phyloP scores from a whole-genome alignment of 2,329 filamentous ascomycete genomes.

The Paecilomyces niveus region DNA sequence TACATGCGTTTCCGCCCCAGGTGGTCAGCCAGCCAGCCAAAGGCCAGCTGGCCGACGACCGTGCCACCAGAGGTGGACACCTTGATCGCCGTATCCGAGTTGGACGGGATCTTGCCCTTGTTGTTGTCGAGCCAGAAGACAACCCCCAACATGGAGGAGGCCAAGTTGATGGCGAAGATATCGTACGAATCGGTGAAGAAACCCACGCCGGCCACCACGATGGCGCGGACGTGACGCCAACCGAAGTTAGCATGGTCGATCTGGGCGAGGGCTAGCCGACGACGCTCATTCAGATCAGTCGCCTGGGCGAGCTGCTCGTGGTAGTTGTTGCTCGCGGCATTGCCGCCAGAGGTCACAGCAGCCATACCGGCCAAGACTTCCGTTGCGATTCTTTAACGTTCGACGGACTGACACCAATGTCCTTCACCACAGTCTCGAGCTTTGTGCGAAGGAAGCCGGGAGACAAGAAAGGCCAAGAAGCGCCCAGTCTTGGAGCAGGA shows the following conservation, averaged over 20 bases:
- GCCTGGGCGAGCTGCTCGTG: background rate
- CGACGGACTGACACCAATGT: too few relatives aligned
- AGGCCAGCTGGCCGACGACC: constrained; percentile 73
- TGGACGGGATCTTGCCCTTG: constrained; percentile 51
- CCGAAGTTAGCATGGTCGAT: constrained; percentile 76
- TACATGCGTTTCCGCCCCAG: constrained; percentile 80
- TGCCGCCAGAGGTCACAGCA: background rate
- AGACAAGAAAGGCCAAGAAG: too few relatives aligned
- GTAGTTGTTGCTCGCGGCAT: background rate
- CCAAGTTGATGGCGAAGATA: constrained; percentile 69
- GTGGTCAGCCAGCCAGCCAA: constrained; percentile 70
- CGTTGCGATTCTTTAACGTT: too few relatives aligned
- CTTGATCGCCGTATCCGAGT: constrained; percentile 75
- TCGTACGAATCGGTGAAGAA: constrained; percentile 87
- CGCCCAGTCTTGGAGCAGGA: too few relatives aligned
- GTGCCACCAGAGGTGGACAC: constrained; percentile 77
- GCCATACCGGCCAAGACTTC: background rate
- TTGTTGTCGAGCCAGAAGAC: constrained; percentile 58
- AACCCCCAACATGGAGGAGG: constrained; percentile 69
- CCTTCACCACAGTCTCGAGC: too few relatives aligned
- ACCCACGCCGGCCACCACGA: constrained; percentile 72
- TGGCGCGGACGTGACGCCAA: constrained; percentile 75
- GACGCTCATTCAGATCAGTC: constrained; percentile 65
- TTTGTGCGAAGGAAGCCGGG: too few relatives aligned
- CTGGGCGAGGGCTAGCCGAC: constrained; percentile 70